Evolutionary conservation across 2,329 filamentous ascomycete genomes (phyloP).

Genomic region (Colletotrichum tamarilloi): DNA sequence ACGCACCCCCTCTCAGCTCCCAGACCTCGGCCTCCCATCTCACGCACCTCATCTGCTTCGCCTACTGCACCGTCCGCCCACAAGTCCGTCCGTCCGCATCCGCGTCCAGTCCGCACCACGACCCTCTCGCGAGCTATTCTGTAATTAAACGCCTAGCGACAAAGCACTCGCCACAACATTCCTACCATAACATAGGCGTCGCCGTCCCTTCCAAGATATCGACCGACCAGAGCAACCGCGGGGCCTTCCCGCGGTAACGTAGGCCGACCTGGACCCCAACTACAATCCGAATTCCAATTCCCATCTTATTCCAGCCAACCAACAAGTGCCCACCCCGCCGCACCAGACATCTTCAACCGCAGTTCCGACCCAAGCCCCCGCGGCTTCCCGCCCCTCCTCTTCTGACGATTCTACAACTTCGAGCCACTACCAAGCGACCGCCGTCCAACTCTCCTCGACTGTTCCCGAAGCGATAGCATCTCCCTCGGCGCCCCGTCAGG

Average conservation of each 20-base stretch:
- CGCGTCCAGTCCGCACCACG: neutral
- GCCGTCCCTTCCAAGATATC: conserved; percentile 17
- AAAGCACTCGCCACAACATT: conserved; percentile 34
- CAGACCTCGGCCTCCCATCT: conserved; percentile 20
- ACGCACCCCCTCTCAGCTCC: conserved; percentile 20
- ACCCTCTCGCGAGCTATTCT: conserved; percentile 4
- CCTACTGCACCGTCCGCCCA: conserved; percentile 13
- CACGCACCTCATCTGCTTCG: conserved; percentile 10
- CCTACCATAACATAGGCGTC: conserved; percentile 13
- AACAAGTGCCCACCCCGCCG: conserved; percentile 71
- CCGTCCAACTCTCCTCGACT: conserved; percentile 42
- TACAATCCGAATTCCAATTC: conserved; percentile 44
- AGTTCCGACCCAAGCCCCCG: conserved; percentile 53
- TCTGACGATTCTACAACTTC: conserved; percentile 32
- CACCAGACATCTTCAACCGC: conserved; percentile 60
- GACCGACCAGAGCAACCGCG: conserved; percentile 44
- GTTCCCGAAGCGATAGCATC: conserved; percentile 54
- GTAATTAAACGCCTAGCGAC: conserved; percentile 33
- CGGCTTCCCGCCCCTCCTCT: conserved; percentile 39
- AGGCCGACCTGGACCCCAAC: conserved; percentile 54
- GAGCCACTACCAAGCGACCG: conserved; percentile 32
- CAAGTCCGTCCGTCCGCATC: conserved; percentile 15
- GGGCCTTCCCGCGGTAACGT: conserved; percentile 50
- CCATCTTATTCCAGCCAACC: conserved; percentile 60
- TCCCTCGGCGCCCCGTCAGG: conserved; percentile 48